phyloP scores from a whole-genome alignment of 352 stramenopile genomes.

The Phytophthora rubi region DNA sequence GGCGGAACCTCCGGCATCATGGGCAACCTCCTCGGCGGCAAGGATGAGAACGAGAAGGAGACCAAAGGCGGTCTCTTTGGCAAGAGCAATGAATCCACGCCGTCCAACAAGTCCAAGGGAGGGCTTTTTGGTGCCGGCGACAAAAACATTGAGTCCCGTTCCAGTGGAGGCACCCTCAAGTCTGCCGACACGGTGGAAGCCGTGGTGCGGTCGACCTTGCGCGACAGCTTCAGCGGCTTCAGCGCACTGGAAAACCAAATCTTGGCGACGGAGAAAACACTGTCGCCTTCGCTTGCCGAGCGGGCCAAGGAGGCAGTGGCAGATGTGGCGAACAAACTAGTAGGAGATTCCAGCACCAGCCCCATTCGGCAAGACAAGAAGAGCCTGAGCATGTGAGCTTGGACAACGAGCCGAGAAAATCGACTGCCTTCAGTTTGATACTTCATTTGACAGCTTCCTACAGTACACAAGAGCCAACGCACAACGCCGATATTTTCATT shows the following conservation, averaged over 20 bases:
- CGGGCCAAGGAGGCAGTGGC: constrained; percentile 30
- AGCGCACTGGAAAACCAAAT: constrained; percentile 36
- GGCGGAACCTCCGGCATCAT: constrained; percentile 21
- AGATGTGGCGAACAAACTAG: constrained; percentile 25
- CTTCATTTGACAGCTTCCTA: no score
- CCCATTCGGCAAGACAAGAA: constrained; percentile 8
- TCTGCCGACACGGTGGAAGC: constrained; percentile 29
- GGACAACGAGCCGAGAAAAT: background rate
- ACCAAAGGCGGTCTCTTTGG: background rate
- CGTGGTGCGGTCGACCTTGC: constrained; percentile 33
- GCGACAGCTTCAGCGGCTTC: constrained; percentile 34
- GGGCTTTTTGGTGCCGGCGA: constrained; percentile 6
- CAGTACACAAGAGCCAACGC: no score
- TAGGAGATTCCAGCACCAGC: constrained; percentile 15
- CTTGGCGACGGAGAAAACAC: constrained; percentile 20
- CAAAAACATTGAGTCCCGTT: background rate
- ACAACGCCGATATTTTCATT: no score
- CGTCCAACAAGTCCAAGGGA: constrained; percentile 1
- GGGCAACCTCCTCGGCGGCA: constrained; percentile 12
- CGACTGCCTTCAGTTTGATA: background rate
- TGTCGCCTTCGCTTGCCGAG: constrained; percentile 29
- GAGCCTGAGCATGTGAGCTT: constrained; percentile 11
- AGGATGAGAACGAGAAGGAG: constrained; percentile 14
- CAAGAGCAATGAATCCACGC: background rate
- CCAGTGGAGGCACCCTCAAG: background rate